Evolutionary conservation across 23 red algal species (phyloP).

Genomic region (Gracilaria domingensis): DNA sequence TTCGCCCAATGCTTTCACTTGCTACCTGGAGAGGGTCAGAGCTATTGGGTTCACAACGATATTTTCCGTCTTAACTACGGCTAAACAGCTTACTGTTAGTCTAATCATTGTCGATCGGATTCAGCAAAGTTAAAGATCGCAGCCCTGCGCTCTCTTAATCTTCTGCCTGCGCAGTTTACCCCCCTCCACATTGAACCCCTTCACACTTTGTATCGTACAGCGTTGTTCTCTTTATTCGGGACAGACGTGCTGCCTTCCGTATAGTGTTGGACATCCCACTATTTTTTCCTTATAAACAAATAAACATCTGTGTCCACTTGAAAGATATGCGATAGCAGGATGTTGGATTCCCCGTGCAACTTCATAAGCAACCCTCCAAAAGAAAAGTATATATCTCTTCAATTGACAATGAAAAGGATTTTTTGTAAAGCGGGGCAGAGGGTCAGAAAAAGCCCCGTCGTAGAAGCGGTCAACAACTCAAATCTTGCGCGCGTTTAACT

Average conservation of each 20-base stretch:
- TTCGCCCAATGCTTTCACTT: slow-evolving; percentile 95
- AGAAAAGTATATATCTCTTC: slow-evolving; percentile 78
- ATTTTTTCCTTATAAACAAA: slow-evolving; percentile 80
- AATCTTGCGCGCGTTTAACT: not conserved
- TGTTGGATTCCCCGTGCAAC: slow-evolving; percentile 74
- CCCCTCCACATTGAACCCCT: not conserved
- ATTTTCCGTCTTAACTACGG: slow-evolving; percentile 94
- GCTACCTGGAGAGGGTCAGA: slow-evolving; percentile 40
- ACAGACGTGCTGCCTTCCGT: not conserved
- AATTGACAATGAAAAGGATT: not conserved
- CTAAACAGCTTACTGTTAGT: slow-evolving; percentile 19
- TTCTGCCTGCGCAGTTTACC: not conserved
- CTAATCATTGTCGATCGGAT: not conserved
- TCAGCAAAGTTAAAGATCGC: not conserved
- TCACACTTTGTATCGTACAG: slow-evolving; percentile 8
- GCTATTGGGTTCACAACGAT: slow-evolving; percentile 94
- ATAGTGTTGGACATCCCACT: not conserved
- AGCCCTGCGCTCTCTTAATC: not conserved
- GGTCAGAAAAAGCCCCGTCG: not conserved
- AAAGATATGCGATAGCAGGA: slow-evolving; percentile 69
- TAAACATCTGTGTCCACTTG: slow-evolving; percentile 78
- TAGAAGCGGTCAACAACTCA: not conserved
- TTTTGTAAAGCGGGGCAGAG: not conserved
- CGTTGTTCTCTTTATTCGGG: not conserved
- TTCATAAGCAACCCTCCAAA: slow-evolving; percentile 90